phyloP scores from a whole-genome alignment of 1,284 basidiomycete species.

The Anthracocystis panici-leucophaei region DNA sequence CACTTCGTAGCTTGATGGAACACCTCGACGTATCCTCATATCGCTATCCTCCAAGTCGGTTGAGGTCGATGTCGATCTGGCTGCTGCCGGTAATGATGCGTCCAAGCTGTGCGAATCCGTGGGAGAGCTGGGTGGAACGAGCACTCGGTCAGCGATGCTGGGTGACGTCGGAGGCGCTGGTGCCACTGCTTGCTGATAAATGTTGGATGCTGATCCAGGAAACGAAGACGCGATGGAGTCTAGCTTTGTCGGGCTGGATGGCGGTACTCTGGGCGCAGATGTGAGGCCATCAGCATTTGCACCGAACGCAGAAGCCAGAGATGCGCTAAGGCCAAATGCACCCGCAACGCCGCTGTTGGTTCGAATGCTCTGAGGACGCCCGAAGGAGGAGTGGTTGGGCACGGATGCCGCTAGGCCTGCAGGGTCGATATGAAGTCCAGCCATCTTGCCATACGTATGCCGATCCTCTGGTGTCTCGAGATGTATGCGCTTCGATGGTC shows the following conservation, averaged over 20 bases:
- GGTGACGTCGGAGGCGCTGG: conserved; percentile 48
- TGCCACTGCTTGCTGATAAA: conserved; percentile 41
- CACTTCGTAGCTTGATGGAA: conserved; percentile 46
- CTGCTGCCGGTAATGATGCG: background rate
- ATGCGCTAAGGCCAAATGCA: conserved; percentile 37
- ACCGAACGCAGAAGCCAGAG: conserved; percentile 20
- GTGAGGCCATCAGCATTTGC: conserved; percentile 4
- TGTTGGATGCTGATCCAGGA: conserved; percentile 12
- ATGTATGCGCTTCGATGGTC: conserved; percentile 37
- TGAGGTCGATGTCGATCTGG: conserved; percentile 5
- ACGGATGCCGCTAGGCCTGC: conserved; percentile 5
- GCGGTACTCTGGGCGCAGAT: conserved; percentile 40
- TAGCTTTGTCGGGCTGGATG: conserved; percentile 44
- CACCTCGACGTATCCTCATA: conserved; percentile 33
- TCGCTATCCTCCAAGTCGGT: conserved; percentile 34
- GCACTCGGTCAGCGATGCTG: conserved; percentile 9
- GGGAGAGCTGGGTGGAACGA: conserved; percentile 22
- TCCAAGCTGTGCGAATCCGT: conserved; percentile 14
- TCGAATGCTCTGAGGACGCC: conserved; percentile 7
- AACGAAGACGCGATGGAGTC: conserved; percentile 10
- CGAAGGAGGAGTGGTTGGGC: conserved; percentile 14
- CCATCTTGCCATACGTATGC: conserved; percentile 44
- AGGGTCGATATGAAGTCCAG: conserved; percentile 43
- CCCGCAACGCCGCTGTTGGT: conserved; percentile 37
- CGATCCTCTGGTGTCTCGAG: conserved; percentile 45